These are phyloP conservation scores for Oryza meridionalis DNA, from an alignment of 176 grass and related monocot genomes.

Conservation along the genomic window DNA sequence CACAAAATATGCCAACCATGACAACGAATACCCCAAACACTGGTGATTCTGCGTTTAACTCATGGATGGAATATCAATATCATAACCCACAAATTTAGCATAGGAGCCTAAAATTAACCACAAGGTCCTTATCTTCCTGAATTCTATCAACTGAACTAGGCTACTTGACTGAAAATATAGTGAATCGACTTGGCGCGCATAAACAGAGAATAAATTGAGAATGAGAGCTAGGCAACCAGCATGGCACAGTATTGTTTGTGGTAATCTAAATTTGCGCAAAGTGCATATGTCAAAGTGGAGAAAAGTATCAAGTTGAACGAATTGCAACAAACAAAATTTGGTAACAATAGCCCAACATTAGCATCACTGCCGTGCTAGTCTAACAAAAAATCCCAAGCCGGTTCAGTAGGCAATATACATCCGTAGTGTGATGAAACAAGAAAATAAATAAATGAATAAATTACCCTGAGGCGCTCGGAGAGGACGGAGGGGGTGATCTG, in stretches of 20 bases:
- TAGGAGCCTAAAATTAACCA: background rate
- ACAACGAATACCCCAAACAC: background rate
- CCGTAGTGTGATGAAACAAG: background rate
- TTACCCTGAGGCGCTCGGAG: constrained; percentile 59
- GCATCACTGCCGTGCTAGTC: too few species aligned
- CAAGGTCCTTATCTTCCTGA: background rate
- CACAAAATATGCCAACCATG: background rate
- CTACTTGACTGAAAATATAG: background rate
- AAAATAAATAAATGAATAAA: too few species aligned
- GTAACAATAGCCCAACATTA: too few species aligned
- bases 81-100: background rate
- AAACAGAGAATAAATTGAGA: background rate
- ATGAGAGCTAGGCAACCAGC: background rate
- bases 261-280: background rate
- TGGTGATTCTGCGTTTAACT: background rate
- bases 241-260: background rate
- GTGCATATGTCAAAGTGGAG: background rate
- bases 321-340: background rate
- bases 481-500: constrained; percentile 57
- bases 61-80: background rate
- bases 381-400: background rate
- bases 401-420: background rate
- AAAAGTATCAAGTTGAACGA: background rate
- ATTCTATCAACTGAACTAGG: background rate
- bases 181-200: background rate